Evolutionary conservation across 2,329 filamentous ascomycete genomes (phyloP).

Genomic region (Xylaria sp.): DNA sequence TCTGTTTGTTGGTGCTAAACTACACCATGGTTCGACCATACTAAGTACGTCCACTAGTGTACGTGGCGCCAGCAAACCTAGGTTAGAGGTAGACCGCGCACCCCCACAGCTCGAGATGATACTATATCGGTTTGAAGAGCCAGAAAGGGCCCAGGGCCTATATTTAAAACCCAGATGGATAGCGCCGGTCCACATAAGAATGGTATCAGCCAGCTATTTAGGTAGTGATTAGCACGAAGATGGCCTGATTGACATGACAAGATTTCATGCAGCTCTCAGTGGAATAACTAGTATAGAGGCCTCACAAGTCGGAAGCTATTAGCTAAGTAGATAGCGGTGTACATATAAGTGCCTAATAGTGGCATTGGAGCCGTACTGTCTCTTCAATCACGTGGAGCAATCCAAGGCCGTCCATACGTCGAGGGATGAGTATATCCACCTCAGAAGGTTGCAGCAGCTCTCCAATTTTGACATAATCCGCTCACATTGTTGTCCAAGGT

Average conservation of each 20-base stretch:
- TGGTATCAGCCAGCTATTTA: background rate
- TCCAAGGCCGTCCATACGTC: background rate
- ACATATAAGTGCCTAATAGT: background rate
- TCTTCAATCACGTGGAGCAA: background rate
- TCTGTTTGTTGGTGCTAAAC: background rate
- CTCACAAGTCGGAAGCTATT: background rate
- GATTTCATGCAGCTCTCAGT: background rate
- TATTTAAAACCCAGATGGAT: background rate
- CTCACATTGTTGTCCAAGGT: background rate
- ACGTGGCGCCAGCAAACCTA: conserved; percentile 4
- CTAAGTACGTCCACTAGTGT: background rate
- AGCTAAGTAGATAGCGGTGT: background rate
- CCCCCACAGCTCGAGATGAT: background rate
- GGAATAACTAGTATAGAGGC: background rate
- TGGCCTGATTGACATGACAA: too few species aligned
- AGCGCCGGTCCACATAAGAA: background rate
- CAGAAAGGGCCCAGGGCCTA: background rate
- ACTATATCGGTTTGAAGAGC: background rate
- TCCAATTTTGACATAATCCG: background rate
- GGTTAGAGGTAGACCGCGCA: background rate
- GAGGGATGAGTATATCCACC: background rate
- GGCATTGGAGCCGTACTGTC: background rate
- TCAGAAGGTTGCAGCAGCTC: background rate
- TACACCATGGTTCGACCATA: background rate
- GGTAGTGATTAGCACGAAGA: background rate